Percentiles rank a stretch among this genome's conserved stretches.
phyloP scores from a whole-genome alignment of 768 basidiomycete genomes.

The Amanita muscaria region DNA sequence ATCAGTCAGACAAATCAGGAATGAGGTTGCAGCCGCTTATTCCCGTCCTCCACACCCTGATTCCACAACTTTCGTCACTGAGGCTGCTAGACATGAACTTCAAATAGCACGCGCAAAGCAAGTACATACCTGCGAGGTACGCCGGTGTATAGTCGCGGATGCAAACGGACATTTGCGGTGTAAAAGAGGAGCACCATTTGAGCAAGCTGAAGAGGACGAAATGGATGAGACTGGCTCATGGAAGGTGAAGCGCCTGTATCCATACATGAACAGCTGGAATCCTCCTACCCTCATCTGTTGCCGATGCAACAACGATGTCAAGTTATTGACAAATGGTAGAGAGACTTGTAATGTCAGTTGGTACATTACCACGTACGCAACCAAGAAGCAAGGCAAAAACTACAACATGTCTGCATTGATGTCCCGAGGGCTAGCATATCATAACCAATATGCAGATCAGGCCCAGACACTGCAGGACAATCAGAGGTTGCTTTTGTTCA shows the following conservation, averaged over 20 bases:
- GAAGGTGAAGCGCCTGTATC: conserved; percentile 11
- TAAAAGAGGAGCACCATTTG: conserved; percentile 25
- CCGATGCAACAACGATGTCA: conserved; percentile 33
- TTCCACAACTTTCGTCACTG: conserved; percentile 14
- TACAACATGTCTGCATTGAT: conserved; percentile 30
- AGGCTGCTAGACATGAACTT: conserved; percentile 12
- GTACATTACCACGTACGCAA: conserved; percentile 26
- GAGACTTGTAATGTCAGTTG: conserved; percentile 24
- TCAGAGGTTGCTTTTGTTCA: conserved; percentile 23
- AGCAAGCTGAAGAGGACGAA: conserved; percentile 8
- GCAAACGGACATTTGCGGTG: conserved; percentile 19
- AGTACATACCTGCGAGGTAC: conserved; percentile 21
- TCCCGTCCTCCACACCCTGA: conserved; percentile 23
- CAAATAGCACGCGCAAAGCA: conserved; percentile 20
- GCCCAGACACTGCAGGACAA: conserved; percentile 14
- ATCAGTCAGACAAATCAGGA: conserved; percentile 16
- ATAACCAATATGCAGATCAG: conserved; percentile 9
- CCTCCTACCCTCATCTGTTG: conserved; percentile 17
- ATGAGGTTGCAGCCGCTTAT: conserved; percentile 22
- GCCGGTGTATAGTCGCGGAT: conserved; percentile 17
- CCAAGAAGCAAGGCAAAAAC: conserved; percentile 25
- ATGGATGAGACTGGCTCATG: conserved; percentile 20
- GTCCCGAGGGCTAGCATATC: conserved; percentile 22
- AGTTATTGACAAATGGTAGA: conserved; percentile 26
- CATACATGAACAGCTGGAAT: conserved; percentile 20